Evolutionary conservation across 805 yeast species (phyloP).

Genomic region (Suhomyces pyralidae): DNA sequence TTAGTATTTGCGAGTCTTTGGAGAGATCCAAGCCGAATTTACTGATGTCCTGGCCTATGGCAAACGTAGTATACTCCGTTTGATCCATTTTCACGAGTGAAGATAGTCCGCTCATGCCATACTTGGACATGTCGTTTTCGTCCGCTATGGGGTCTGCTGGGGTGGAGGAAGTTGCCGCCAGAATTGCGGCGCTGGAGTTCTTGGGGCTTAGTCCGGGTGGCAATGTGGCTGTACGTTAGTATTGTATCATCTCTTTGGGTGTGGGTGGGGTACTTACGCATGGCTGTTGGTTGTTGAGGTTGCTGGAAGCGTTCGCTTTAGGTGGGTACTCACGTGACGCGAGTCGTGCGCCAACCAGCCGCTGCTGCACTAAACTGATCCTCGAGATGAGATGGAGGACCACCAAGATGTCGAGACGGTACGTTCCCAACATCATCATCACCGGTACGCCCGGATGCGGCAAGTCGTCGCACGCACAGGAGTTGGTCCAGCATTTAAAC

Average conservation of each 20-base stretch:
- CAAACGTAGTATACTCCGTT: slow-evolving; percentile 59
- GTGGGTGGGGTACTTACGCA: background rate
- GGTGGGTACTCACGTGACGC: background rate
- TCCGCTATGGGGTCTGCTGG: background rate
- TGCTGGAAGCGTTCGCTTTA: background rate
- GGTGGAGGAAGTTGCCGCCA: background rate
- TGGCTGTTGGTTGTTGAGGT: background rate
- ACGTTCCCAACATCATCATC: slow-evolving; percentile 71
- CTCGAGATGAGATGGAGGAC: background rate
- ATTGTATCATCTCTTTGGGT: background rate
- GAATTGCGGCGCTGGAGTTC: slow-evolving; percentile 2
- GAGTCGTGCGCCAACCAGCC: background rate
- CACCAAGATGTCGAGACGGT: slow-evolving; percentile 29
- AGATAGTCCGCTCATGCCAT: slow-evolving; percentile 64
- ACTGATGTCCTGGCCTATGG: slow-evolving; percentile 72
- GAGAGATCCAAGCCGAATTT: slow-evolving; percentile 62
- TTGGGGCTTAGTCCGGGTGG: slow-evolving; percentile 26
- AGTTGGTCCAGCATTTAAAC: slow-evolving; percentile 49
- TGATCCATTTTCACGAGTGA: slow-evolving; percentile 61
- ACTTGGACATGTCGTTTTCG: slow-evolving; percentile 51
- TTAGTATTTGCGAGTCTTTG: slow-evolving; percentile 47
- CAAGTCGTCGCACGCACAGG: slow-evolving; percentile 71
- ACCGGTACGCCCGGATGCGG: slow-evolving; percentile 98
- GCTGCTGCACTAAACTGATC: background rate
- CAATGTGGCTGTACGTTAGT: slow-evolving; percentile 18